Base-by-base conservation (phyloP, 805 yeast genomes). In the Komagataella mondaviorum region DNA sequence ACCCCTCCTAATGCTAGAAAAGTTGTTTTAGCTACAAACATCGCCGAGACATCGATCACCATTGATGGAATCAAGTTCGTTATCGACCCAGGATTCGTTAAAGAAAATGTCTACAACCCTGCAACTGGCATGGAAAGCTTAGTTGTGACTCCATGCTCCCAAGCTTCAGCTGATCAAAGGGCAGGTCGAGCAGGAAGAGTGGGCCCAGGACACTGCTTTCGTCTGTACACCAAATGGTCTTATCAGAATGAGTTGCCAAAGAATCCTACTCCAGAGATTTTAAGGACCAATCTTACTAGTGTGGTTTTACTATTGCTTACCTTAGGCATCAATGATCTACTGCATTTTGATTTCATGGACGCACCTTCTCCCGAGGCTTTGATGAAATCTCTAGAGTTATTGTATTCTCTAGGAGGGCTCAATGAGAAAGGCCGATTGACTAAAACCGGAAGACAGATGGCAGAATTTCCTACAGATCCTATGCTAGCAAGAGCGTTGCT, bases 151-250 rank as follows among this genome's bases (percentile, higher is more conserved):
- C 95, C 96, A 0, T 88, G 95, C 55, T 90, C 98, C 0, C 82
- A 83, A 60, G 99, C 99, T 0, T 89, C 96, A 46, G 97, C 96
- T 0, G 90, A 88, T 60, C 99, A 93, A 68, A 74, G 99, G 60
- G 90, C 96, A 1, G 99, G 99, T 63, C 80, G 99, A 71, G 99
- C 98, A 5, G 99, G 99, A 46, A 83, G 99, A 71, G 89, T 95
- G 6, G 90, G 96, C 1, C 96, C 98, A 0, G 99, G 99, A 16
- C 87, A 88, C 62, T 93, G 98, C 66, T 93, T 85, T 60, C 65
- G 99, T 44, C 69, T 93, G 20, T 93, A 81, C 62, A 91, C 99
- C 0, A 87, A 88, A 62, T 75, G 85, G 76, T 81, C 93, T 0
- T 93, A 78, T 58, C 72, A 78, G 55, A 75, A 84, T 57, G 98